Evolutionary conservation across 1,284 basidiomycete genomes (phyloP).

Genomic region (Blastosporella zonata): DNA sequence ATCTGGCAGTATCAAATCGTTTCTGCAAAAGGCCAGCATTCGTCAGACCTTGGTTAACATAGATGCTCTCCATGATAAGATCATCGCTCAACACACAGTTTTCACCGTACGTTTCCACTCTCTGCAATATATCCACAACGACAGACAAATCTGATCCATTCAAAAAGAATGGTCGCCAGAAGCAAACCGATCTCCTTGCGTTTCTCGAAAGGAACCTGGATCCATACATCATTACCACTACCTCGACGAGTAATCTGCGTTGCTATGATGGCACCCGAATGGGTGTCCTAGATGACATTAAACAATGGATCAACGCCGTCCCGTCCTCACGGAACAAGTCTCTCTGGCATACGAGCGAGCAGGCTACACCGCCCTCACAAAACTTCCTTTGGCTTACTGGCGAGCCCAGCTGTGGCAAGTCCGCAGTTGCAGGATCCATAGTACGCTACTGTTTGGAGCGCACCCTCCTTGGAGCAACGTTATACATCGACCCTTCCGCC

Average conservation of each 20-base stretch:
- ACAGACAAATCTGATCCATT: not conserved
- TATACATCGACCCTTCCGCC: not conserved
- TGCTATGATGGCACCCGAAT: not conserved
- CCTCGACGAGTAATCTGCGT: not conserved
- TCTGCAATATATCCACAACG: not conserved
- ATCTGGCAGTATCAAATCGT: not conserved
- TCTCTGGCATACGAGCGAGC: no score
- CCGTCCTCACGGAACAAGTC: not conserved
- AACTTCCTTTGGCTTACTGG: not conserved
- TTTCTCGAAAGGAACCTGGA: not conserved
- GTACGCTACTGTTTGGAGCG: not conserved
- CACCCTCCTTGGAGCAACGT: not conserved
- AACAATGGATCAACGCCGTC: not conserved
- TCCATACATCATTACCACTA: not conserved
- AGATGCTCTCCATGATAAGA: not conserved
- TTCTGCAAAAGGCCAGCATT: not conserved
- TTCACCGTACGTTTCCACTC: not conserved
- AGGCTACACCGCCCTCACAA: not conserved
- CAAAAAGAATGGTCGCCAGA: not conserved
- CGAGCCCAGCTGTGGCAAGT: not conserved
- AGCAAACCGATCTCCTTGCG: not conserved
- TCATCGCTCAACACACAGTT: not conserved
- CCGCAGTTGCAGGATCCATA: not conserved
- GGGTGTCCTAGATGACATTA: not conserved
- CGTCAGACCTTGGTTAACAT: not conserved